Percentiles rank a stretch among this genome's conserved stretches.
Conservation (phyloP, 164 flowering plant genomes). For the Berberis vulgaris region DNA sequence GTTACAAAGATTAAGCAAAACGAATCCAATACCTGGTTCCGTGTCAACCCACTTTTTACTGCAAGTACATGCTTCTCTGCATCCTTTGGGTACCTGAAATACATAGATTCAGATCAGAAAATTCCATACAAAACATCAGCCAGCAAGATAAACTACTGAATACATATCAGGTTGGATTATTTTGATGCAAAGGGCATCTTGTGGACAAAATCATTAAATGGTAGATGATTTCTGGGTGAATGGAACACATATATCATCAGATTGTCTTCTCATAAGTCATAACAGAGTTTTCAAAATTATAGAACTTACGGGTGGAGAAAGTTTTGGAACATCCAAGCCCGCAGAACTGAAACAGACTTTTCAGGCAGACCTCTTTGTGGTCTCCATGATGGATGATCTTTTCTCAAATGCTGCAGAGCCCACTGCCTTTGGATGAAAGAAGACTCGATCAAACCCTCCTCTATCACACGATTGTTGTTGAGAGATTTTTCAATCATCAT, state of each 20-base stretch:
- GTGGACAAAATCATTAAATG: too few relatives aligned
- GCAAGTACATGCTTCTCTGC: constrained; percentile 94
- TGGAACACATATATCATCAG: too few relatives aligned
- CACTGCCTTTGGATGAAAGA: constrained; percentile 73
- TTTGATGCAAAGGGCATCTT: too few relatives aligned
- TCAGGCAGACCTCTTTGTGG: constrained; percentile 98
- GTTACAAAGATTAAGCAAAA: not conserved
- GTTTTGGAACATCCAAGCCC: constrained; percentile 98
- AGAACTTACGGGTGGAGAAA: constrained; percentile 90
- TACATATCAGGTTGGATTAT: too few relatives aligned
- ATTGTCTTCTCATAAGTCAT: not conserved
- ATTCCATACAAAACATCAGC: not conserved
- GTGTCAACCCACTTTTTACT: constrained; percentile 81
- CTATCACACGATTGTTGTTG: constrained; percentile 14
- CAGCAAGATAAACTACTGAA: too few relatives aligned
- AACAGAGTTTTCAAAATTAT: not conserved
- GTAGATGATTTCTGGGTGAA: too few relatives aligned
- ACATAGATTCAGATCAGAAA: constrained; percentile 5
- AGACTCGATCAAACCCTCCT: constrained; percentile 40
- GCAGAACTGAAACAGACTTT: constrained; percentile 78
- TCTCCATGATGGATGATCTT: constrained; percentile 77
- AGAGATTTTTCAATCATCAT: constrained; percentile 36
- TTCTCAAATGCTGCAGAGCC: constrained; percentile 75
- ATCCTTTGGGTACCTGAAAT: constrained; percentile 90
- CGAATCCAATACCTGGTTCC: constrained; percentile 62